A percentile compares a stretch with the other conserved stretches of the same genome.
phyloP scores from a whole-genome alignment of 352 stramenopile species.

The Phytophthora sansomeana region DNA sequence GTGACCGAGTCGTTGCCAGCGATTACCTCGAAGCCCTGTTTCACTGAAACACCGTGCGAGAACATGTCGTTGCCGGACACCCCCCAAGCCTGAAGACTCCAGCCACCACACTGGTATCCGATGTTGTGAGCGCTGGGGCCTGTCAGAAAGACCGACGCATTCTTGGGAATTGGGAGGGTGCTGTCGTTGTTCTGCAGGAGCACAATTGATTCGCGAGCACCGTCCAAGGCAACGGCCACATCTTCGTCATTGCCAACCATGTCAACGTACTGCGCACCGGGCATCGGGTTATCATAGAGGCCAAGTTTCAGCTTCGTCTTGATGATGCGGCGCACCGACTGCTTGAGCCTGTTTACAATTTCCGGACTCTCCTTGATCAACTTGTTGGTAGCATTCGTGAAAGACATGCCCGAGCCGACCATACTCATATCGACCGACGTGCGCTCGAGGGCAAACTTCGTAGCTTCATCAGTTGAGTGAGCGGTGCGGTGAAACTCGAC shows the following conservation, averaged over 20 bases:
- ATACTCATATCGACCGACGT: constrained; percentile 20
- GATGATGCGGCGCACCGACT: constrained; percentile 59
- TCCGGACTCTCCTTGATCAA: constrained; percentile 44
- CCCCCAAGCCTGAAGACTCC: constrained; percentile 78
- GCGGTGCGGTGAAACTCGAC: constrained; percentile 41
- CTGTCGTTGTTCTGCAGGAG: constrained; percentile 17
- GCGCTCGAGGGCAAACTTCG: constrained; percentile 3
- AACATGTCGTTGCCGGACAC: constrained; percentile 29
- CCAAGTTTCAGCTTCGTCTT: constrained; percentile 66
- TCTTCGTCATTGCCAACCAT: constrained; percentile 52
- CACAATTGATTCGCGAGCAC: constrained; percentile 42
- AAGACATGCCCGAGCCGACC: constrained; percentile 2
- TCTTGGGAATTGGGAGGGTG: constrained; percentile 7
- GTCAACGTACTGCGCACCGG: constrained; percentile 40
- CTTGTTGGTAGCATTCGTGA: constrained; percentile 18
- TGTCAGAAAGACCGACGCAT: constrained; percentile 14
- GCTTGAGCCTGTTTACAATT: constrained; percentile 46
- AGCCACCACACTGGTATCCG: constrained; percentile 68
- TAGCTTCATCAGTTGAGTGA: constrained; percentile 6
- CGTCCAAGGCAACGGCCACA: constrained; percentile 44
- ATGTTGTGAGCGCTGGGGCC: constrained; percentile 49
- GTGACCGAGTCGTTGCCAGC: constrained; percentile 10
- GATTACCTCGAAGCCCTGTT: constrained; percentile 13
- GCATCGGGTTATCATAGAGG: constrained; percentile 65
- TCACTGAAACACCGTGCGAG: constrained; percentile 21